These are phyloP conservation scores for Carex arenaria DNA, from an alignment of 202 grass and related monocot genomes.

Conservation along the genomic window DNA sequence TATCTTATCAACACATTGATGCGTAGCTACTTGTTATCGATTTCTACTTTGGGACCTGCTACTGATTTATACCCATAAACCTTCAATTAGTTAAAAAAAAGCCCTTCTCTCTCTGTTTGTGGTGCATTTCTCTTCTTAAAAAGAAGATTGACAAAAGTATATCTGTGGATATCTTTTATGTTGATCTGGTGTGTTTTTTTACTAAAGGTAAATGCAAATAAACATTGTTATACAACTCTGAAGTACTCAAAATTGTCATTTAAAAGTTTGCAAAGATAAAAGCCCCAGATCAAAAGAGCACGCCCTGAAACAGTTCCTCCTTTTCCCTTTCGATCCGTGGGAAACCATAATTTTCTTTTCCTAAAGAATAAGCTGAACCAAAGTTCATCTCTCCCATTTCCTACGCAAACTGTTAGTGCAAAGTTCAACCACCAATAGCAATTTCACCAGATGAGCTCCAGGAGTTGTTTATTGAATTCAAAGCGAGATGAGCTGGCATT, in stretches of 20 bases:
- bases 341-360: background rate
- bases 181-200: background rate
- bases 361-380: background rate
- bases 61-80: background rate
- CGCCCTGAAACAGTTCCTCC: too few species aligned
- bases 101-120: background rate
- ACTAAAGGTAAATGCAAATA: background rate
- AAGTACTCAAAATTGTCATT: background rate
- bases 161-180: background rate
- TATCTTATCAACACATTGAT: too few species aligned
- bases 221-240: too few species aligned
- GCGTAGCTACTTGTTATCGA: too few species aligned
- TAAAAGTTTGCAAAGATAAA: too few species aligned
- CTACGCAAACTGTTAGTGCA: background rate
- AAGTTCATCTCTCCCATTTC: background rate
- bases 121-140: background rate
- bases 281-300: too few species aligned
- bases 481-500: constrained; percentile 56
- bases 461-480: constrained; percentile 62
- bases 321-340: background rate
- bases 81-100: background rate
- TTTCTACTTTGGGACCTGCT: too few species aligned
- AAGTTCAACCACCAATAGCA: background rate
- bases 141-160: background rate
- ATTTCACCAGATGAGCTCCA: constrained; percentile 24